Base-by-base conservation (phyloP, 2,329 filamentous ascomycete genomes). In the Ilyonectria destructans region DNA sequence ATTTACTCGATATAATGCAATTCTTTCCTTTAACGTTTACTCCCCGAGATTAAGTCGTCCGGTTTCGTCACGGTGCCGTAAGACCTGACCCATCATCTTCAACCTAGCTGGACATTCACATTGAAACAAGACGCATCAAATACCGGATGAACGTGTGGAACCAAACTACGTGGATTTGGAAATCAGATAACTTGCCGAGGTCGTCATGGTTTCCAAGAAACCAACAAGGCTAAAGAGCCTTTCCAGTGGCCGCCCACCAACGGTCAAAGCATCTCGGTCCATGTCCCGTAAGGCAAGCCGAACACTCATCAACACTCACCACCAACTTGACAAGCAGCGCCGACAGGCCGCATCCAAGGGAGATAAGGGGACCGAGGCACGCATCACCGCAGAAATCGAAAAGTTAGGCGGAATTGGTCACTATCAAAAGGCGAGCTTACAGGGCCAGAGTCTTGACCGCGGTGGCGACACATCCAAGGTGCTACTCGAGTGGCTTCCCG, bases 341-440 rank as follows among this genome's bases (percentile, higher is more conserved):
- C 84, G 83, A 4, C 88, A 89, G 73, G 90, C 91, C 13, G 80
- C 83, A 23, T 74, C 68, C 17, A 84, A 84, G 57, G 89, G 89
- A 8, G 88, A 92, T 74, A 75, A 70, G 51, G 77, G 80, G 60
- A 77, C 80, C 1, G 83, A 85, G 63, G 85, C 83, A 45, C 79
- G 81, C 5, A 80, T 91, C 21, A 78, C 85, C 23, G 82, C 84
- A 1, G 84, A 92, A 72, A 88, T 92, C 52, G 80, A 85, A 43
- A 83, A 84, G 4, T 79, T 91, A 3, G 91, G 91, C 4, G 91
- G 91, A 0, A 82, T 93, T 26, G 83, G 89, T 58, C 85, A 84
- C 62, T 93, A 93, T 71, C 91, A 93, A 75, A 85, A 87, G 73
- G 91, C 91, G 31, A 92, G 91, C 78, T 83, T 92, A n/a, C 88